Evolutionary conservation across 768 basidiomycete species (phyloP), one percentile per base, ranked within the genome.

Genomic region (Obba rivulosa): DNA sequence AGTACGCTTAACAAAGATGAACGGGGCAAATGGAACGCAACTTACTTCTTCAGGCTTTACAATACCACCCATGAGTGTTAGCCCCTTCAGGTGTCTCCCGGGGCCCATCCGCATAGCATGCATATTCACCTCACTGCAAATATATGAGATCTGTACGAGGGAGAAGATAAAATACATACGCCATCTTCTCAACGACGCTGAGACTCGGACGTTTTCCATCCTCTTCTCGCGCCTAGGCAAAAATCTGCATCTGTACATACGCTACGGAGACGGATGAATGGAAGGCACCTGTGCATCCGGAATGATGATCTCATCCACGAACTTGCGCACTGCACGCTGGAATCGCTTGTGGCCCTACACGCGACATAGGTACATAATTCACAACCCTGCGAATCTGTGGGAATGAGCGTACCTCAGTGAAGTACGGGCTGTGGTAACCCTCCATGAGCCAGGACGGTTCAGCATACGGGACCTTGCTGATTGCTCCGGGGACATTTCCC

Each of bases 71-170:
- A 90, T 81, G 2, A 95, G 71, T 7, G 69, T 75, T n/a, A 76
- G 72, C 2, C 94, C 94, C 63, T 88, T 76, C 37, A 94, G 68
- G 57, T 93, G 92, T 58, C 85, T 88, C 31, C 88, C 90, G 0
- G 94, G 94, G 14, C 95, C 95, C 69, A 94, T 74, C 18, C 89
- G 76, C 91, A 96, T 95, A 13, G 90, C 88, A 62, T 91, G 87
- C 17, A 97, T 47, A 58, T 92, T 83, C 24, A 78, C 45, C 43
- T 81, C 81, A 14, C 82, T 85, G 17, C 20, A 14, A 21, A 25
- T 3, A 10, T 21, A 11, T 13, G 3, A 10, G 17, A 3, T 31
- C 41, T 17, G 31, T 17, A 8, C 17, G 8, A 24, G 28, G 36
- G 36, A 18, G 45, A 20, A 31, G n/a, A 17, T 21, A 18, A 9